Base-by-base conservation (phyloP, 768 basidiomycete genomes). In the Podaxis sp. region DNA sequence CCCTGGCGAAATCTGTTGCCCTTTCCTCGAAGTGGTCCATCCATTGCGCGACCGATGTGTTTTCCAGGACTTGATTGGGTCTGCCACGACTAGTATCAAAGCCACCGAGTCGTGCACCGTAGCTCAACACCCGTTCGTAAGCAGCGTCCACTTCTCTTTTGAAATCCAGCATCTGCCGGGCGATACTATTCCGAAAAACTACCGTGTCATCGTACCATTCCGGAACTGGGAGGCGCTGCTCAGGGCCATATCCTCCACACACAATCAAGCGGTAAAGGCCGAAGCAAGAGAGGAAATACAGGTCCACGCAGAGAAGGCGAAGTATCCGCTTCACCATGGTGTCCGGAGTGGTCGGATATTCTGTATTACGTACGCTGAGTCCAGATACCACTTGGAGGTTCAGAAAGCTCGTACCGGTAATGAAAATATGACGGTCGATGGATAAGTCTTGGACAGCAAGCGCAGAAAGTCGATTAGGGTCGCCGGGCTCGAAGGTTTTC, bases 221-320 rank as follows among this genome's bases (percentile, higher is more conserved):
- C n/a, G 61, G 61, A 11, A 62, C 61, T 4, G 61, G 61, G 22
- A 26, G 4, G 28, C 33, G 30, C n/a, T 33, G 44, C 6, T 48
- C 42, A 30, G 61, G 33, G 15, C 30, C 53, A 55, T 54, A 62
- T 9, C 61, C 61, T 9, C 61, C 61, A 1, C 30, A 39, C 36
- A 62, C 28, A n/a, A 62, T 24, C 30, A 62, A 52, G 19, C 40
- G 52, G 33, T 62, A 62, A 49, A 56, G 42, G 22, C 53, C 54
- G 11, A 55, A 55, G 28, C 55, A 19, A 15, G 53, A 62, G 15
- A 48, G 44, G 30, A 44, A 55, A 24, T 55, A 62, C 8, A 54
- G 33, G 42, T 62, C 61, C 9, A 55, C 33, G 9, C 42, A 62
- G 8, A 54, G 28, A 30, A 62, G 61, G 8, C 61, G 61, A 4